A percentile compares a stretch with the other conserved stretches of the same genome.
Evolutionary conservation across 805 yeast species (phyloP).

Genomic region (Barnettozyma botsteinii): DNA sequence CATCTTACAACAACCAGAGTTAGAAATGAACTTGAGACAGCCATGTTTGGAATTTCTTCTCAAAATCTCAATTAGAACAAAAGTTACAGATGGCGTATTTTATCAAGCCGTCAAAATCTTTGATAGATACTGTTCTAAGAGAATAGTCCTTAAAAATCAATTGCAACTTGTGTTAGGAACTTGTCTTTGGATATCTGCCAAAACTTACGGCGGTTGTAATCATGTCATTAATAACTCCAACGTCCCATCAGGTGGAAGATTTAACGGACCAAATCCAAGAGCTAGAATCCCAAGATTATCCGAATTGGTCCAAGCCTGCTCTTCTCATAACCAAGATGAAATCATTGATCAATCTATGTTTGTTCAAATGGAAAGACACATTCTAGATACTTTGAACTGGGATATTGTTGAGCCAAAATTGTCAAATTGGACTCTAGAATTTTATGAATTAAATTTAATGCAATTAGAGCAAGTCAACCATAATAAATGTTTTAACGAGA

Average conservation of each 20-base stretch:
- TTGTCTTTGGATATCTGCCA: slow-evolving; percentile 89
- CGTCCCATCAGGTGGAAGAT: slow-evolving; percentile 53
- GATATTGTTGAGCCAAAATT: slow-evolving; percentile 58
- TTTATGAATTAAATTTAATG: slow-evolving; percentile 38
- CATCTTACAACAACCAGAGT: slow-evolving; percentile 84
- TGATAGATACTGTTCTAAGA: slow-evolving; percentile 85
- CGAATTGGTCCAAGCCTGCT: slow-evolving; percentile 70
- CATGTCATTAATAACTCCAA: slow-evolving; percentile 51
- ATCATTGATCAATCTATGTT: slow-evolving; percentile 60
- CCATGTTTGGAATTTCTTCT: slow-evolving; percentile 74
- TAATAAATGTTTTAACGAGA: slow-evolving; percentile 17
- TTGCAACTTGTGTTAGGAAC: slow-evolving; percentile 88
- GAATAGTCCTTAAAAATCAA: slow-evolving; percentile 81
- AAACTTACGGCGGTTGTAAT: slow-evolving; percentile 70
- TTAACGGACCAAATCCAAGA: slow-evolving; percentile 65
- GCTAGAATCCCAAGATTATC: slow-evolving; percentile 67
- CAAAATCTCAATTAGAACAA: slow-evolving; percentile 59
- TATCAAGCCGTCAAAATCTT: slow-evolving; percentile 68
- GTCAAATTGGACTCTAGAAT: slow-evolving; percentile 40
- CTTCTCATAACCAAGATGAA: slow-evolving; percentile 46
- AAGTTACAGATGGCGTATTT: slow-evolving; percentile 62
- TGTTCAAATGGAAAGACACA: slow-evolving; percentile 84
- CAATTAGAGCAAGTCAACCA: slow-evolving; percentile 30
- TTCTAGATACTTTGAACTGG: slow-evolving; percentile 70
- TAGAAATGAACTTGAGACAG: slow-evolving; percentile 66